Evolutionary conservation across 495 filamentous ascomycete genomes (phyloP), one percentile per base, ranked within the genome.

Genomic region (Amorphotheca resinae): DNA sequence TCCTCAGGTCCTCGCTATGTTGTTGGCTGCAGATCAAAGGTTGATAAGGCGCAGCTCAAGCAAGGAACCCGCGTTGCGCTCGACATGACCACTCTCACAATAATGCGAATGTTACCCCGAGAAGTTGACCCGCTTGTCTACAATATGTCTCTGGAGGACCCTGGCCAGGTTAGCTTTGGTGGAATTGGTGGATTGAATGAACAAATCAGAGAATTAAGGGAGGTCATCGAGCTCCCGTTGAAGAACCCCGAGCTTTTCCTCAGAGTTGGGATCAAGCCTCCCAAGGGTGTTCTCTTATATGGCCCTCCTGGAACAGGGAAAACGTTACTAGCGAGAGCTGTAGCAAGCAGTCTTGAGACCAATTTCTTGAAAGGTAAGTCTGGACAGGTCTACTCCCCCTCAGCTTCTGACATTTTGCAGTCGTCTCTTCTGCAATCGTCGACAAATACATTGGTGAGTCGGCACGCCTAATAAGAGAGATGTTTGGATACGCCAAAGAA

Each of bases 371-470:
- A 99, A 64, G 89, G 89, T 91, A 65, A 33, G 63, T 44, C 12
- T 18, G 16, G 18, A 11, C 22, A 12, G 7, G 3, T 18, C 11
- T 37, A 17, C 15, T 28, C 6, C 18, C 22, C 4, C 22, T 23
- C 9, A 2, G 7, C 30, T 33, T 23, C 47, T 52, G 23, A 54
- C 30, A 14, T 28, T 25, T 17, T 45, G 6, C 52, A 94, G 91
- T 99, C 35, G 93, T 99, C 22, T 96, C 93, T 4, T 99, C 93
- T n/a, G 93, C 93, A 4, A 99, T 99, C 56, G 93, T 99, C 37
- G 93, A 99, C 67, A 99, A 99, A 62, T 99, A 96, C 62, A 99
- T 99, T 33, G 93, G 93, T 61, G 93, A 99, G 65, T 96, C 91
- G 8, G 93, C 93, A 26, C 80, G 93, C 37, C 69, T 99, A 51